These are phyloP conservation scores for Skeletonema costatum DNA, from an alignment of 108 stramenopile species.

Conservation along the genomic window DNA sequence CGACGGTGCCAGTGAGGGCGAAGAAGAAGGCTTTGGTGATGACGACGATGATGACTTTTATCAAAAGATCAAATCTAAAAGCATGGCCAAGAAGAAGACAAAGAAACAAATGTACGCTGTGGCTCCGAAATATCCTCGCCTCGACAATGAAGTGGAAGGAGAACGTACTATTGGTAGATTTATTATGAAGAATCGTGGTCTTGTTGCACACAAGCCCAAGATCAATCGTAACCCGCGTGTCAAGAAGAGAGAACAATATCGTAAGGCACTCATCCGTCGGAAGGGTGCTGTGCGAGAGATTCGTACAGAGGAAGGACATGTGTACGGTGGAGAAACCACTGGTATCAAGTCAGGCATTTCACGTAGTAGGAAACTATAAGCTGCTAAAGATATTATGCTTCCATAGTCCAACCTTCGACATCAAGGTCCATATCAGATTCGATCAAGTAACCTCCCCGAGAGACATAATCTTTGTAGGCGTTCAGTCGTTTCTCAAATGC, in stretches of 20 bases:
- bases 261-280: conserved; percentile 90
- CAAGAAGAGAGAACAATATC: conserved; percentile 96
- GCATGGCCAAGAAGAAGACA: conserved; percentile 58
- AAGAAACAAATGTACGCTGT: conserved; percentile 75
- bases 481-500: conserved; percentile 57
- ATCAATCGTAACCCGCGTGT: conserved; percentile 97
- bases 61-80: conserved; percentile 52
- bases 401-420: conserved; percentile 26
- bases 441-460: conserved; percentile 76
- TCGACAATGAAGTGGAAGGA: conserved; percentile 67
- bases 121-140: conserved; percentile 82
- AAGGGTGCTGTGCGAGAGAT: conserved; percentile 95
- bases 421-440: conserved; percentile 67
- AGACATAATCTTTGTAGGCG: conserved; percentile 72
- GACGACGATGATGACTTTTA: conserved; percentile 72
- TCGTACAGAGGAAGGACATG: conserved; percentile 81
- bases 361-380: conserved; percentile 80
- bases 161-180: conserved; percentile 83
- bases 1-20: conserved; percentile 33
- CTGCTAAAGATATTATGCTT: not conserved
- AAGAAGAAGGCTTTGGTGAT: conserved; percentile 43
- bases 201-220: conserved; percentile 96
- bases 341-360: conserved; percentile 90
- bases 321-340: conserved; percentile 89
- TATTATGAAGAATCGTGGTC: conserved; percentile 94